These are phyloP conservation scores for Drosera spatulata DNA, from an alignment of 179 eudicot species.

Conservation along the genomic window DNA sequence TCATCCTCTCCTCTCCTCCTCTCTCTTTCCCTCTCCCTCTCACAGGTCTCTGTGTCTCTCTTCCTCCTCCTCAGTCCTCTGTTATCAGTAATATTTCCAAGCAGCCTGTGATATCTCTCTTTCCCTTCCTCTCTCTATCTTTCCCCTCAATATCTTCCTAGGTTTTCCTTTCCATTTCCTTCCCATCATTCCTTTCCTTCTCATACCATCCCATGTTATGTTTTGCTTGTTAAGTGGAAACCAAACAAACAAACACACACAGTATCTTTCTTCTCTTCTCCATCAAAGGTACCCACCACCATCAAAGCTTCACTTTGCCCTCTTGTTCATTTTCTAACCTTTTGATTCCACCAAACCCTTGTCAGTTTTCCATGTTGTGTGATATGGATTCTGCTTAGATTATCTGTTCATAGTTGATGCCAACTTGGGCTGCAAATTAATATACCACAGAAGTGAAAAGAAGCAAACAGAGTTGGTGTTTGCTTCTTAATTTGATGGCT, in stretches of 20 bases:
- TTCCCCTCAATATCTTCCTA: neutral
- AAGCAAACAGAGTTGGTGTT: no score
- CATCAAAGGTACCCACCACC: no score
- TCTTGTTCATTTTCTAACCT: no score
- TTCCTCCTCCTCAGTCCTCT: neutral
- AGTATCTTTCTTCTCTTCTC: no score
- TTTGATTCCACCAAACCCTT: no score
- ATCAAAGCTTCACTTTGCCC: no score
- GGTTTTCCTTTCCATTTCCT: neutral
- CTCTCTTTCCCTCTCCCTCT: neutral
- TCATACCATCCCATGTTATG: neutral
- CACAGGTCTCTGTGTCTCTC: neutral
- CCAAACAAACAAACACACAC: neutral
- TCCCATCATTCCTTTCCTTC: neutral
- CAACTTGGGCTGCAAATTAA: no score
- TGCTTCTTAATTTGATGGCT: no score
- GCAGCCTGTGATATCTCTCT: neutral
- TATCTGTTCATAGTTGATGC: no score
- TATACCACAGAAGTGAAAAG: no score
- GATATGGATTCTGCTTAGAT: no score
- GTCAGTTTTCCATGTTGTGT: no score
- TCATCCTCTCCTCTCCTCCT: neutral
- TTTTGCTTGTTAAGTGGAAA: slow-evolving; percentile 8
- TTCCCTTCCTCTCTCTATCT: neutral
- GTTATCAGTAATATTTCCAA: neutral